A percentile compares a stretch with the other conserved stretches of the same genome.
Conservation (phyloP, 768 basidiomycete genomes). For the Lactarius vividus region DNA sequence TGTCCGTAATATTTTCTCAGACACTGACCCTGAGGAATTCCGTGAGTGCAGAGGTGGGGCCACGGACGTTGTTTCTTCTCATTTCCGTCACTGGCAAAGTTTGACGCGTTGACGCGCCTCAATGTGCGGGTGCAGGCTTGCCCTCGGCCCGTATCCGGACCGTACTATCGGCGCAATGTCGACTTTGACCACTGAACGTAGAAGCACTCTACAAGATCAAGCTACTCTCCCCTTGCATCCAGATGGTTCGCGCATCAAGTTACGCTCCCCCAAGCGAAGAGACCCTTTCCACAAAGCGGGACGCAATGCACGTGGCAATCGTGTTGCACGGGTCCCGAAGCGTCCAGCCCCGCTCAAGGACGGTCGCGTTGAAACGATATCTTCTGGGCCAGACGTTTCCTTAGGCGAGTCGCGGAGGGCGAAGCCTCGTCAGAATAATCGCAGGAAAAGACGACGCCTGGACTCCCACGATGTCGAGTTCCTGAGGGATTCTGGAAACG, state of each 20-base stretch:
- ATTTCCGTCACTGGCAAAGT: not conserved
- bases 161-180: not conserved
- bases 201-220: slow-evolving; percentile 62
- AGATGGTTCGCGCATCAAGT: slow-evolving; percentile 59
- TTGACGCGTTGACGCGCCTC: not conserved
- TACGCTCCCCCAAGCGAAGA: slow-evolving; percentile 29
- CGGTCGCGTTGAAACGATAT: slow-evolving; percentile 27
- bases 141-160: not conserved
- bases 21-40: slow-evolving; percentile 69
- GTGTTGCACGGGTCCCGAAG: slow-evolving; percentile 54
- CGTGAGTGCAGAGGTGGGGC: slow-evolving; percentile 80
- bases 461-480: slow-evolving; percentile 21
- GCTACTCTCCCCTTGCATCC: slow-evolving; percentile 62
- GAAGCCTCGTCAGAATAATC: slow-evolving; percentile 12
- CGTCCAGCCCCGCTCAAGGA: slow-evolving; percentile 29
- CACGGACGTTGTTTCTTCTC: slow-evolving; percentile 59
- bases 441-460: slow-evolving; percentile 13
- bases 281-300: slow-evolving; percentile 39
- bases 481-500: not conserved
- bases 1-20: no score
- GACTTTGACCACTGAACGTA: not conserved
- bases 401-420: slow-evolving; percentile 24
- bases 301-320: slow-evolving; percentile 53
- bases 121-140: not conserved
- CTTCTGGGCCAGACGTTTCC: slow-evolving; percentile 28